Base-by-base conservation (phyloP, 2,329 filamentous ascomycete species). In the Herpotrichia juniperi region DNA sequence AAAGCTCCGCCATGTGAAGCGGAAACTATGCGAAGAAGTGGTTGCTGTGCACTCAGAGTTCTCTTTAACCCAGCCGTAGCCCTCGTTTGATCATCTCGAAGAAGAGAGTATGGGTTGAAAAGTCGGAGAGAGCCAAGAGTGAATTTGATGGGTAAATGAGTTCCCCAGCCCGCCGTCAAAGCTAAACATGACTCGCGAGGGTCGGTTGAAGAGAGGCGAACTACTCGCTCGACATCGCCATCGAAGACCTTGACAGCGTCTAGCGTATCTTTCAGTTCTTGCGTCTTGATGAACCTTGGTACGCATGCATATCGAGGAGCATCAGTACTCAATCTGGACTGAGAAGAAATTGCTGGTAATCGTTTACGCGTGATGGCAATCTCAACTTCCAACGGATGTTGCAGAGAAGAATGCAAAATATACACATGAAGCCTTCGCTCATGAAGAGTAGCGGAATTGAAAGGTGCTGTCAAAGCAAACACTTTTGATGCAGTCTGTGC, bases 381-480 rank as follows among this genome's bases (percentile, higher is more conserved):
- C 42, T 75, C 73, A 39, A 69, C 68, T 37, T 75, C 70, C 1
- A 76, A 50, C 2, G 72, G 71, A 30, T 66, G 55, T 35, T 59
- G 55, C 21, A 70, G 54, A 19, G 71, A 66, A 10, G 63, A 52
- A 48, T 74, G 68, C 21, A 68, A 61, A 42, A 76, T 71, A 53
- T 75, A 74, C 12, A 76, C 32, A 50, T 68, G 74, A 11, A 74
- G 47, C 26, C 66, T 71, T n/a, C 72, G 62, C 43, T 74, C 69
- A 46, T 74, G 67, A 4, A 73, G 59, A 6, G 68, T 68, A 1
- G 66, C 68, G 17, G 70, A 72, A 44, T 74, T 73, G 50, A 71
- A 69, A 2, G 71, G 72, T 16, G 71, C 72, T 42, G 66, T 63
- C 1, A 68, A 48, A 2, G 63, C 58, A 32, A 72, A 57, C 3